Conservation (phyloP, 768 basidiomycete genomes). For the Flagelloscypha sp. region DNA sequence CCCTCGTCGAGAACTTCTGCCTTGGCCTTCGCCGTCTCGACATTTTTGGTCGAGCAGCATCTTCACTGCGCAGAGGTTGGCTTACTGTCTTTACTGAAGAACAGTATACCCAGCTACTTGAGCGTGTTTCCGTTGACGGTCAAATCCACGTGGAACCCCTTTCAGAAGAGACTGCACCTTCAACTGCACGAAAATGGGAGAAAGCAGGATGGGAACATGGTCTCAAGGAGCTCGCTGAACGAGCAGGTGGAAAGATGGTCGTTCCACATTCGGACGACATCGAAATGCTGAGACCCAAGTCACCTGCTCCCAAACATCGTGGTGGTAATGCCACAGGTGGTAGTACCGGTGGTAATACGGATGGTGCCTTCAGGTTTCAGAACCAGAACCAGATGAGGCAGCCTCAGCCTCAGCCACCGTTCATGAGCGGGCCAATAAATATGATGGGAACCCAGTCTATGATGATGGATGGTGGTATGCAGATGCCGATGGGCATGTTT, state of each 20-base stretch:
- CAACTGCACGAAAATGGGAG: constrained; percentile 55
- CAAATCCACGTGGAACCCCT: constrained; percentile 23
- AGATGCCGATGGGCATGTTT: constrained; percentile 9
- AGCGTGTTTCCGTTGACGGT: constrained; percentile 29
- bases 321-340: constrained; percentile 20
- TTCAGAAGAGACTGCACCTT: constrained; percentile 33
- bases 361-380: constrained; percentile 1
- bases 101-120: constrained; percentile 45
- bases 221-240: constrained; percentile 40
- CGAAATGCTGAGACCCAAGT: constrained; percentile 78
- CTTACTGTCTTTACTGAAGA: constrained; percentile 71
- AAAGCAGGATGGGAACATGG: constrained; percentile 58
- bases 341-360: constrained; percentile 15
- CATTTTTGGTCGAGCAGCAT: constrained; percentile 66
- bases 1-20: constrained; percentile 95
- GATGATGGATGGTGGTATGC: constrained; percentile 8
- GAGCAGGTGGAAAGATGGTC: constrained; percentile 46
- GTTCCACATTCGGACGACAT: constrained; percentile 75
- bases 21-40: constrained; percentile 88
- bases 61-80: constrained; percentile 82
- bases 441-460: constrained; percentile 11
- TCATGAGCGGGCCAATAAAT: constrained; percentile 10
- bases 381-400: constrained; percentile 15
- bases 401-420: constrained; percentile 3
- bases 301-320: constrained; percentile 45